Evolutionary conservation across 2,329 filamentous ascomycete species (phyloP), one percentile per base, ranked within the genome.

Genomic region (Xylariomycetidae sp.): DNA sequence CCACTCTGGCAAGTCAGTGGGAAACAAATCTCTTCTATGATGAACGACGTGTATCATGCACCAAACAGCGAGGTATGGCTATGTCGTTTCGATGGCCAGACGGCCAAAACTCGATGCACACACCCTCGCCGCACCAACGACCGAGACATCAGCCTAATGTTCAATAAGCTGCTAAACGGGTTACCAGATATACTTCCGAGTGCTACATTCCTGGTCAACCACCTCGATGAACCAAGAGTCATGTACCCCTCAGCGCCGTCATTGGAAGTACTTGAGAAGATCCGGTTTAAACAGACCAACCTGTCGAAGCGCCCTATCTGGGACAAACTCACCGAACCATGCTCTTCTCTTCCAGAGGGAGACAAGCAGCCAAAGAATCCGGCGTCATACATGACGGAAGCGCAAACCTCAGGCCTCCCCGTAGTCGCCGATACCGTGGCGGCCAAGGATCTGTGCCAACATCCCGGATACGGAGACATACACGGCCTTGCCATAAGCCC

Each of bases 401-500:
- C 33, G n/a, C 32, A 44, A 22, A 30, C 30, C 0, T 59, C 43
- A 14, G 51, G 50, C 0, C 30, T 67, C 0, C 58, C 61, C 0
- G 69, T 69, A 25, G 51, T 69, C 5, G 48, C 46, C 3, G 46
- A 64, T 20, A 35, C 38, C 1, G 17, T 38, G 0, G 31, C 43
- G 0, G 38, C 49, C 2, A 57, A 49, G 30, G 56, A 72, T 28
- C 37, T 74, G 1, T 75, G 71, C 25, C 42, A 45, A 1, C 63
- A 74, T 27, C 57, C 63, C 1, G 62, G 70, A 16, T 69, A 70
- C 40, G 44, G 45, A 4, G 25, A 44, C 9, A 49, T 59, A 36
- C 66, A 77, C 37, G 72, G 69, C 5, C 50, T 74, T 6, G 51
- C 70, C 18, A 54, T 60, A 5, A 58, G 57, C 5, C 71, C 71